phyloP scores from a whole-genome alignment of 208 protist genomes.

The Strigomonas culicis region DNA sequence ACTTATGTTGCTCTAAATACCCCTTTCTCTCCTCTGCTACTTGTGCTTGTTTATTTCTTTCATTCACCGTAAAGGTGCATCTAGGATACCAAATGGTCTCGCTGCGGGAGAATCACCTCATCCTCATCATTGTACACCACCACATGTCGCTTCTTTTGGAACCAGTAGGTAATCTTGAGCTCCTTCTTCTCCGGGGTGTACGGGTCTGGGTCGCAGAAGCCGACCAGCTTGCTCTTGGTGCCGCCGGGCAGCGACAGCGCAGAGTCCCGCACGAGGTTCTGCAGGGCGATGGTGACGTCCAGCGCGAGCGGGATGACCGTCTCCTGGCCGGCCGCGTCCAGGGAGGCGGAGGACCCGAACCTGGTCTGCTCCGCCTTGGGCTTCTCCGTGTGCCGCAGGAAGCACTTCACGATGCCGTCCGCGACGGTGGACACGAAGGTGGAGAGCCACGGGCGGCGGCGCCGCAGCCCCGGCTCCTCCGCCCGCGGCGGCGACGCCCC shows the following conservation, averaged over 20 bases:
- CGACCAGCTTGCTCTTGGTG: slow-evolving; percentile 65
- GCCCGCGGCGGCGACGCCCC: neutral
- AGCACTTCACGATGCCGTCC: neutral
- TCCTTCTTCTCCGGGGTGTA: slow-evolving; percentile 79
- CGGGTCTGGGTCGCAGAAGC: slow-evolving; percentile 86
- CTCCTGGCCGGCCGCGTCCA: neutral
- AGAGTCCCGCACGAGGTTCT: slow-evolving; percentile 81
- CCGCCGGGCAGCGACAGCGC: slow-evolving; percentile 63
- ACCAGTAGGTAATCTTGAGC: slow-evolving; percentile 85
- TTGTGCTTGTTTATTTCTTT: slow-evolving; percentile 14
- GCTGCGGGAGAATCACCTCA: slow-evolving; percentile 61
- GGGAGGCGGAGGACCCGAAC: neutral
- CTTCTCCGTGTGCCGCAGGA: neutral
- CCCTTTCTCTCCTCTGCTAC: neutral
- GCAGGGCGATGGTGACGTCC: slow-evolving; percentile 86
- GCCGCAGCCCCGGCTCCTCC: slow-evolving; percentile 3
- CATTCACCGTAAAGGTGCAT: neutral
- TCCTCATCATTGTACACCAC: slow-evolving; percentile 73
- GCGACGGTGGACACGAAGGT: slow-evolving; percentile 3
- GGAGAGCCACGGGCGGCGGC: slow-evolving; percentile 4
- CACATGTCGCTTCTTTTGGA: slow-evolving; percentile 66
- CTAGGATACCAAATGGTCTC: slow-evolving; percentile 31
- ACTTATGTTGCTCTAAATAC: neutral
- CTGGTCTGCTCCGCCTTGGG: neutral
- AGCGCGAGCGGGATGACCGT: slow-evolving; percentile 49